A percentile compares a stretch with the other conserved stretches of the same genome.
Evolutionary conservation across 2,329 filamentous ascomycete genomes (phyloP).

Genomic region (Colletotrichum simmondsii): DNA sequence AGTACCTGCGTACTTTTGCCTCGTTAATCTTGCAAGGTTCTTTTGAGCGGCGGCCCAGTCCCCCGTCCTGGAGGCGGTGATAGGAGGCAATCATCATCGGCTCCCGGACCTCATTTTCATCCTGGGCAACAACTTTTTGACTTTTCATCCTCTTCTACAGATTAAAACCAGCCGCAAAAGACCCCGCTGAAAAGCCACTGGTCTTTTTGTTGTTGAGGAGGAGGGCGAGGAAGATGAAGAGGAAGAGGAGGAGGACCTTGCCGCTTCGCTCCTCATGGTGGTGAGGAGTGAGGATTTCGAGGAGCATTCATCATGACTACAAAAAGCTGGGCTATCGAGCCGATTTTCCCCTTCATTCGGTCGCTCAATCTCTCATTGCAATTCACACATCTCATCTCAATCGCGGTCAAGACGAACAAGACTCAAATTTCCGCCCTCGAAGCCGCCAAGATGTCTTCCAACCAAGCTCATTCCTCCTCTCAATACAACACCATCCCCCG

Average conservation of each 20-base stretch:
- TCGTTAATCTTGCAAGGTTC: not conserved
- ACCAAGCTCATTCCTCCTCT: not conserved
- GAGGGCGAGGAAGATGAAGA: not conserved
- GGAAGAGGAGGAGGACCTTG: not conserved
- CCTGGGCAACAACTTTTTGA: not conserved
- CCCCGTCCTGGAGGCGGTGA: no score
- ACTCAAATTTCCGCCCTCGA: no score
- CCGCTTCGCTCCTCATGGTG: not conserved
- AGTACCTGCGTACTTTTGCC: not conserved
- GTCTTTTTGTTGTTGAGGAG: not conserved
- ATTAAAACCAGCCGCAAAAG: not conserved
- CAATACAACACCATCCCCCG: slow-evolving; percentile 5
- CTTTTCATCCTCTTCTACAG: not conserved
- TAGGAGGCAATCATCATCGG: not conserved
- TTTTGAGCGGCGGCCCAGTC: not conserved
- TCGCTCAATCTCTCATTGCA: not conserved
- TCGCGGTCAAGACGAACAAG: not conserved
- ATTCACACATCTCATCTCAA: not conserved
- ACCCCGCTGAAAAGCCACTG: not conserved
- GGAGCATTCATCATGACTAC: not conserved
- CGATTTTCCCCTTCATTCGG: not conserved
- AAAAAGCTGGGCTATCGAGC: not conserved
- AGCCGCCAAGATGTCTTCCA: slow-evolving; percentile 10
- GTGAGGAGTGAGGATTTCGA: not conserved
- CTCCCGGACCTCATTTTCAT: not conserved